A percentile compares a stretch with the other conserved stretches of the same genome.
These are phyloP conservation scores for Leccinum insigne DNA, from an alignment of 1,284 basidiomycete genomes.

Conservation along the genomic window DNA sequence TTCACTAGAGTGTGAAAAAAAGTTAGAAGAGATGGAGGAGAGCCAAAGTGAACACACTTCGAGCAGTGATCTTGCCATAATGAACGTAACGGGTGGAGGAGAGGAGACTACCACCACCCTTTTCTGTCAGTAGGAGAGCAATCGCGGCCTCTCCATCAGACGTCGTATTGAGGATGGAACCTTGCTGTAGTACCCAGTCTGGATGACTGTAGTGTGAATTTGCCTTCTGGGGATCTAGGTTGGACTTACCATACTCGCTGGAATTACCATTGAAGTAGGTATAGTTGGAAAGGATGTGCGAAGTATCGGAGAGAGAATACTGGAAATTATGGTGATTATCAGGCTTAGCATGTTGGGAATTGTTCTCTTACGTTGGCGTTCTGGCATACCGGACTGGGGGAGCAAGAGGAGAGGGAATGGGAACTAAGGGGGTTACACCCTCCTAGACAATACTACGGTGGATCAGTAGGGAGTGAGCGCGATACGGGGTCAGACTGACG, in stretches of 20 bases:
- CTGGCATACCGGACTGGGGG: constrained; percentile 71
- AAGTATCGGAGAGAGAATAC: constrained; percentile 66
- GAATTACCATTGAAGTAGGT: constrained; percentile 76
- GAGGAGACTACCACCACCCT: constrained; percentile 72
- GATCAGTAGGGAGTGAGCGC: constrained; percentile 6
- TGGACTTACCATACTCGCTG: constrained; percentile 46
- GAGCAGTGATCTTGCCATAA: constrained; percentile 77
- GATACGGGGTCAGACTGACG: constrained; percentile 34
- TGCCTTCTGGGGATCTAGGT: neutral
- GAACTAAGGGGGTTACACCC: constrained; percentile 82
- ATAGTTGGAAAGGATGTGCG: constrained; percentile 63
- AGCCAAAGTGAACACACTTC: constrained; percentile 41
- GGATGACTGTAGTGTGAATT: neutral
- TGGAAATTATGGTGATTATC: constrained; percentile 27
- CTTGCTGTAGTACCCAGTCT: constrained; percentile 76
- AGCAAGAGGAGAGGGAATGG: constrained; percentile 62
- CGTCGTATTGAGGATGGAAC: constrained; percentile 62
- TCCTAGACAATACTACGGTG: constrained; percentile 68
- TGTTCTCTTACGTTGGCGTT: constrained; percentile 49
- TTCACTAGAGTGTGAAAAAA: constrained; percentile 50
- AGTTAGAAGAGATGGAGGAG: neutral
- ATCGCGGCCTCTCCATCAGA: constrained; percentile 64
- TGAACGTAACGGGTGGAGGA: constrained; percentile 81
- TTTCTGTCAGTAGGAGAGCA: constrained; percentile 62
- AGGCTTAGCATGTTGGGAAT: neutral